These are phyloP conservation scores for Solanum ossicruentum DNA, from an alignment of 257 asterid species.

Conservation along the genomic window DNA sequence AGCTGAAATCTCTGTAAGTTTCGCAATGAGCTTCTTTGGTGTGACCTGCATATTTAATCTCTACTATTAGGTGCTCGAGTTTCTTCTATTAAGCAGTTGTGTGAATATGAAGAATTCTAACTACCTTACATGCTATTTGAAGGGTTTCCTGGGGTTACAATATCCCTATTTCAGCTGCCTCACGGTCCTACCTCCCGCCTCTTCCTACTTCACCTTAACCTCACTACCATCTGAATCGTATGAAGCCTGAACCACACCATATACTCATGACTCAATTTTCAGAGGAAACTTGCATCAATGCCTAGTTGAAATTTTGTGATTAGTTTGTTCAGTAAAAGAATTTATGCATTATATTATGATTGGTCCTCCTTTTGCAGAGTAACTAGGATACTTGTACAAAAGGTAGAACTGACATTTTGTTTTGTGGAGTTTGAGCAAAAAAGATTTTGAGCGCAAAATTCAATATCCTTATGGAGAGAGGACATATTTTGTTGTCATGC, in stretches of 20 bases:
- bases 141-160: neutral
- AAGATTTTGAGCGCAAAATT: neutral
- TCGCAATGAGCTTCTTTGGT: neutral
- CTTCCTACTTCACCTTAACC: neutral
- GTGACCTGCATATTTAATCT: neutral
- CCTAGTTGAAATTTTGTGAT: neutral
- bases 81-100: neutral
- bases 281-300: neutral
- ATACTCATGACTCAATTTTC: neutral
- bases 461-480: neutral
- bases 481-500: neutral
- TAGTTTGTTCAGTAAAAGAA: neutral
- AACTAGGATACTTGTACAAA: neutral
- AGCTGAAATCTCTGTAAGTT: constrained; percentile 77
- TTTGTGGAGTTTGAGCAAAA: neutral
- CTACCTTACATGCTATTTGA: neutral
- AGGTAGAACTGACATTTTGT: neutral
- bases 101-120: neutral
- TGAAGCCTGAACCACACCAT: neutral
- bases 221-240: neutral
- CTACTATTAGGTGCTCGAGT: neutral
- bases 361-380: neutral
- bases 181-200: neutral
- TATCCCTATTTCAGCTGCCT: neutral
- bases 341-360: neutral